These are phyloP conservation scores for Thalassiosira livingstoniorum DNA, from an alignment of 352 stramenopile genomes.

Conservation along the genomic window DNA sequence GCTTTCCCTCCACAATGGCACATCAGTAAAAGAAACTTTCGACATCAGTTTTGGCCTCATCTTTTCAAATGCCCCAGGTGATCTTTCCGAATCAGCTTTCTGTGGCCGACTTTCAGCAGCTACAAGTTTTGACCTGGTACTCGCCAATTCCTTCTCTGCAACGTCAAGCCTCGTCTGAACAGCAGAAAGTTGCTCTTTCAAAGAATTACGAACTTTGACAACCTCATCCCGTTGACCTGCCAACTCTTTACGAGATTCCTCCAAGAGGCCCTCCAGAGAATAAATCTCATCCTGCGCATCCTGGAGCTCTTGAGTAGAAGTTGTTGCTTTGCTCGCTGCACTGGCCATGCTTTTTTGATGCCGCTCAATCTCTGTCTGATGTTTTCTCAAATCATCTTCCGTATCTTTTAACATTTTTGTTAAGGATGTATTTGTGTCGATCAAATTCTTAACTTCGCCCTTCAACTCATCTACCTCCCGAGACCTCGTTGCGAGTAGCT, in stretches of 20 bases:
- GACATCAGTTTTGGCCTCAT: slow-evolving; percentile 20
- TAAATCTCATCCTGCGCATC: slow-evolving; percentile 50
- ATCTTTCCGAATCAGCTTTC: background rate
- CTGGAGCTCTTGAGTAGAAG: slow-evolving; percentile 41
- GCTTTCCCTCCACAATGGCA: background rate
- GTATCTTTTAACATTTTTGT: slow-evolving; percentile 50
- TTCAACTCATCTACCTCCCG: slow-evolving; percentile 65
- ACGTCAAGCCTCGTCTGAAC: slow-evolving; percentile 62
- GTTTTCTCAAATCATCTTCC: slow-evolving; percentile 46
- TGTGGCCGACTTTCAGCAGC: slow-evolving; percentile 32
- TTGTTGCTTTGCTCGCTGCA: slow-evolving; percentile 33
- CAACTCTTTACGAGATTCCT: slow-evolving; percentile 39
- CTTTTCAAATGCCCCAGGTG: slow-evolving; percentile 2
- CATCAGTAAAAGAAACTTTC: slow-evolving; percentile 11
- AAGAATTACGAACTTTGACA: slow-evolving; percentile 61
- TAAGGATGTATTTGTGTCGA: slow-evolving; percentile 54
- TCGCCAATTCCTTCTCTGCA: slow-evolving; percentile 61
- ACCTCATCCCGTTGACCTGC: slow-evolving; percentile 48
- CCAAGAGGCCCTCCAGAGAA: slow-evolving; percentile 42
- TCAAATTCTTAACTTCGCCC: slow-evolving; percentile 68
- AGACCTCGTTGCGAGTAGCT: slow-evolving; percentile 62
- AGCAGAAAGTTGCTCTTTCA: slow-evolving; percentile 71
- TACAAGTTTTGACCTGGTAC: slow-evolving; percentile 41
- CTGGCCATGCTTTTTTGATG: slow-evolving; percentile 38
- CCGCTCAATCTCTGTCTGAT: slow-evolving; percentile 42